Evolutionary conservation across 208 protist species (phyloP).

Genomic region (Leishmania guyanensis): DNA sequence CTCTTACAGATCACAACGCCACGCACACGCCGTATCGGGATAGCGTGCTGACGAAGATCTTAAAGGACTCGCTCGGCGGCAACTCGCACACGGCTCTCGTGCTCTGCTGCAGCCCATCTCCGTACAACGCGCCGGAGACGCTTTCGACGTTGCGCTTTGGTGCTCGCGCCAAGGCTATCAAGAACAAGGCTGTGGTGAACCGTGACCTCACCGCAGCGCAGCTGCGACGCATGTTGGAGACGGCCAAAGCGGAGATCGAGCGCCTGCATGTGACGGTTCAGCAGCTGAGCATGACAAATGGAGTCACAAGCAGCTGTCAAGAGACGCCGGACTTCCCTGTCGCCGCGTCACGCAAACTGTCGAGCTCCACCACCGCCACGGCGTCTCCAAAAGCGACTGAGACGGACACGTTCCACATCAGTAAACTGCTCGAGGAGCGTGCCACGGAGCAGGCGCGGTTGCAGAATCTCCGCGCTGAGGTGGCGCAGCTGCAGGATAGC

Average conservation of each 20-base stretch:
- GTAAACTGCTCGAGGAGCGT: constrained; percentile 41
- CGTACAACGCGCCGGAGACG: constrained; percentile 84
- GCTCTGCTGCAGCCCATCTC: constrained; percentile 84
- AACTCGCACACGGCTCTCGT: constrained; percentile 91
- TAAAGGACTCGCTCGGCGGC: constrained; percentile 90
- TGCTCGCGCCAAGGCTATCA: constrained; percentile 80
- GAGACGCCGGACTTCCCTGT: constrained; percentile 8
- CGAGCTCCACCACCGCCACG: constrained; percentile 13
- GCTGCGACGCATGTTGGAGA: constrained; percentile 71
- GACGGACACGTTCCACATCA: constrained; percentile 23
- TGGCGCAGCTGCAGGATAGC: constrained; percentile 48
- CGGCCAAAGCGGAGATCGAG: constrained; percentile 71
- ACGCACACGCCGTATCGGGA: constrained; percentile 88
- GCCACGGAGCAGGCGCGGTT: constrained; percentile 44
- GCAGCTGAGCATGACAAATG: constrained; percentile 13
- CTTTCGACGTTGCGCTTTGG: constrained; percentile 91
- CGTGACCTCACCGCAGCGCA: constrained; percentile 72
- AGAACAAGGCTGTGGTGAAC: constrained; percentile 86
- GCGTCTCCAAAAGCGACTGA: background rate
- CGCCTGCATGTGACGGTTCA: constrained; percentile 38
- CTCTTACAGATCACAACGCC: constrained; percentile 61
- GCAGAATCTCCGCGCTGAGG: constrained; percentile 37
- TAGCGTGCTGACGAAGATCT: constrained; percentile 85
- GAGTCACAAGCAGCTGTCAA: background rate
- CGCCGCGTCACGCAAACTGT: constrained; percentile 13